A percentile compares a stretch with the other conserved stretches of the same genome.
Conservation (phyloP, 495 filamentous ascomycete species). For the Neurospora terricola region DNA sequence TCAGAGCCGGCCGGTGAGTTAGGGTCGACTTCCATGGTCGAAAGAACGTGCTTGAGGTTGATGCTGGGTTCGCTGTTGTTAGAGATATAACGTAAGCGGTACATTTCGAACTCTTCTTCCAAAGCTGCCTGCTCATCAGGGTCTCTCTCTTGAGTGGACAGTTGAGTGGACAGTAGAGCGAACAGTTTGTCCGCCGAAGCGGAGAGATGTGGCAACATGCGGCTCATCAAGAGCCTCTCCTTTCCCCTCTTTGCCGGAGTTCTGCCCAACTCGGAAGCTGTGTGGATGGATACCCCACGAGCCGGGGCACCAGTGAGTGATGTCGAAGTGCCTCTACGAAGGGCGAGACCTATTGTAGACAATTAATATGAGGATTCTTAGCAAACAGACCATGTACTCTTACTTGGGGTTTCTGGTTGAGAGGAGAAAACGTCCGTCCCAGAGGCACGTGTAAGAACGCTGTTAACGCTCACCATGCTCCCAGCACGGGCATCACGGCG, state of each 20-base stretch:
- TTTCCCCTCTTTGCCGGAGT: slow-evolving; percentile 4
- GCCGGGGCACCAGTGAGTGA: neutral
- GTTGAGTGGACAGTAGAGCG: slow-evolving; percentile 1
- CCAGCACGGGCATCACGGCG: slow-evolving; percentile 3
- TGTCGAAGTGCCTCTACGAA: neutral
- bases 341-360: neutral
- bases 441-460: neutral
- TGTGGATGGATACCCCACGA: neutral
- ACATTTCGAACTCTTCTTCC: slow-evolving; percentile 1
- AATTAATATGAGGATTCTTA: neutral
- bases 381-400: neutral
- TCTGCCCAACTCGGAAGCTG: neutral
- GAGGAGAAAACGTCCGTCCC: slow-evolving; percentile 7
- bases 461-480: slow-evolving; percentile 14
- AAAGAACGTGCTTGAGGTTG: slow-evolving; percentile 7
- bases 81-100: slow-evolving; percentile 4
- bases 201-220: slow-evolving; percentile 5
- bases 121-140: slow-evolving; percentile 1
- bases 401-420: slow-evolving; percentile 10
- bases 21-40: slow-evolving; percentile 1
- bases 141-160: neutral
- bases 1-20: neutral
- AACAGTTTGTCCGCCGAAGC: slow-evolving; percentile 11
- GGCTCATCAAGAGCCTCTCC: slow-evolving; percentile 5
- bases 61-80: slow-evolving; percentile 5